Percentiles rank a stretch among this genome's conserved stretches.
These are phyloP conservation scores for Coemansia pectinata DNA, from an alignment of 192 early-diverging fungal genomes.

Conservation along the genomic window DNA sequence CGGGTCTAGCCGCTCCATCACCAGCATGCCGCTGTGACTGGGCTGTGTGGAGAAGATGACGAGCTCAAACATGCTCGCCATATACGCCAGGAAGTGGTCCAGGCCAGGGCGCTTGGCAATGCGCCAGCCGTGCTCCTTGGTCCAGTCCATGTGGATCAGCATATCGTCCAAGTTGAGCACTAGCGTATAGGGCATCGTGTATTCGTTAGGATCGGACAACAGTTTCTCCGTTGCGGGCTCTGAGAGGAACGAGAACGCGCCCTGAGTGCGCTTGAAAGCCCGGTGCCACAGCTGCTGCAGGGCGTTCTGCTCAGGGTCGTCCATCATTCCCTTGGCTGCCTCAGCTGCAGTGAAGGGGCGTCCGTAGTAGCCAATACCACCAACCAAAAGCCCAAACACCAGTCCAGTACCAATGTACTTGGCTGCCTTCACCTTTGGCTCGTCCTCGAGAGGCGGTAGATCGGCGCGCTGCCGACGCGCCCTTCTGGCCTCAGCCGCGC, in stretches of 20 bases:
- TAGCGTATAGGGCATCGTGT: constrained; percentile 87
- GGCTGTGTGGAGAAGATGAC: constrained; percentile 93
- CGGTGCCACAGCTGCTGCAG: constrained; percentile 50
- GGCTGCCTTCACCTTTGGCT: constrained; percentile 46
- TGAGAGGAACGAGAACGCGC: constrained; percentile 43
- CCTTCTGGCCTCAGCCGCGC: constrained; percentile 51
- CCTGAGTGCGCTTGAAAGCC: constrained; percentile 19
- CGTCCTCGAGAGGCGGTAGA: constrained; percentile 53
- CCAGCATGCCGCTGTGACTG: constrained; percentile 75
- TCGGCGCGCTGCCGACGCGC: constrained; percentile 55
- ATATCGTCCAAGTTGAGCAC: constrained; percentile 96
- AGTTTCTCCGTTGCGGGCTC: constrained; percentile 85
- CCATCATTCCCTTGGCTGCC: constrained; percentile 37
- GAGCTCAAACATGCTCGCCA: constrained; percentile 91
- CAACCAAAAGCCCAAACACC: constrained; percentile 45
- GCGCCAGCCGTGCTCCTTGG: constrained; percentile 95
- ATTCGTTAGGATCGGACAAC: constrained; percentile 83
- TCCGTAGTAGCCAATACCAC: constrained; percentile 46
- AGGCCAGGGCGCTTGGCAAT: constrained; percentile 94
- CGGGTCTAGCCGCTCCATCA: constrained; percentile 89
- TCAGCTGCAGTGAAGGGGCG: constrained; percentile 41
- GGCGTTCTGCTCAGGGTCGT: constrained; percentile 37
- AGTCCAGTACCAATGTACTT: constrained; percentile 50
- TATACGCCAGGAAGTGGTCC: constrained; percentile 91
- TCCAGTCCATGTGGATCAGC: constrained; percentile 91